Evolutionary conservation across 2,329 filamentous ascomycete genomes (phyloP), one percentile per base, ranked within the genome.

Genomic region (Aureobasidium pullulans): DNA sequence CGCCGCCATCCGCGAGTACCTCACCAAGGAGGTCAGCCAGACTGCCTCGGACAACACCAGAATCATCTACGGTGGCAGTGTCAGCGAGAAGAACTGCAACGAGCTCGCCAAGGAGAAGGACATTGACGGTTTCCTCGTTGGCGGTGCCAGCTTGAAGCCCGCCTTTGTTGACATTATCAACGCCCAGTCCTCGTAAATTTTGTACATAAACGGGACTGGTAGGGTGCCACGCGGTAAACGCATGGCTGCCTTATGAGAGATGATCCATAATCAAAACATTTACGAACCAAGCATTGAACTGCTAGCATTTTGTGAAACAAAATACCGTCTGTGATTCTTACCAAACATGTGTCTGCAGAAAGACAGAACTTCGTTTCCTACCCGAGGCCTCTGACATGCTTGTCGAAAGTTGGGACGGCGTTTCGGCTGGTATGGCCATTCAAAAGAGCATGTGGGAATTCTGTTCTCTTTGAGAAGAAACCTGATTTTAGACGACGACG

Each of bases 111-210:
- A 91, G 82, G 85, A 97, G 84, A 75, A 84, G 65, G 94, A 99
- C 76, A 96, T 99, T 75, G 94, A 99, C 76, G 94, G 94, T 61
- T 97, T 97, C 86, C 84, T 97, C 67, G 93, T 97, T 66, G 93
- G 93, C 66, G 93, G 93, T 76, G 93, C 93, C 72, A 94, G 89
- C 75, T 84, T 97, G 79, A 97, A 97, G 86, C 93, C 93, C 72
- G 92, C 90, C 66, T 96, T 88, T 71, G 81, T 86, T 68, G 84
- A 88, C 66, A 88, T 88, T 68, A 83, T 88, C 79, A 88, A 88
- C 74, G 77, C 81, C 67, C 82, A 79, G 37, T 59, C 53, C 32
- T 36, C 53, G 19, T 61, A 49, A 40, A 61, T 48, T 34, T 39
- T 46, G 40, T 44, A 37, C 15, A 34, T 43, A 37, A 29, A 54